These are phyloP conservation scores for Penicillium longicatenatum DNA, from an alignment of 495 filamentous ascomycete genomes.

Conservation along the genomic window DNA sequence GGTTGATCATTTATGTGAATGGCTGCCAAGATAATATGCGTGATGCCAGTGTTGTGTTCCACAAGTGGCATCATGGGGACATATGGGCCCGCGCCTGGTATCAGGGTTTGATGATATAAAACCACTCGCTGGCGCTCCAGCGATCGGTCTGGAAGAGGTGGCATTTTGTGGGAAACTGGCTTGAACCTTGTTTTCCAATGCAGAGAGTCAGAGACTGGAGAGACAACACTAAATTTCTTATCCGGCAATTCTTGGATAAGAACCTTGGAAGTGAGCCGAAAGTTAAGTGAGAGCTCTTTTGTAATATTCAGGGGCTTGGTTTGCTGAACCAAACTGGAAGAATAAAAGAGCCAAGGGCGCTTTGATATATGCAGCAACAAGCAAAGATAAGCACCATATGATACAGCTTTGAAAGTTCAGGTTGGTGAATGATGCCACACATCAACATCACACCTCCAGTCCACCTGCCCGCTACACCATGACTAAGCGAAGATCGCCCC, in stretches of 20 bases:
- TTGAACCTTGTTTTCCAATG: background rate
- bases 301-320: background rate
- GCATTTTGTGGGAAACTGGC: constrained; percentile 26
- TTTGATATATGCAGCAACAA: background rate
- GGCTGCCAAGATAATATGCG: constrained; percentile 77
- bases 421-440: background rate
- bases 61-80: constrained; percentile 74
- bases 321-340: rapidly evolving
- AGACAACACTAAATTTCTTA: background rate
- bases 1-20: constrained; percentile 73
- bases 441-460: background rate
- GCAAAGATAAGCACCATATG: background rate
- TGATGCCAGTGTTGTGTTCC: constrained; percentile 58
- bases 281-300: background rate
- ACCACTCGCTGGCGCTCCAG: constrained; percentile 53
- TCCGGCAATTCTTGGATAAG: background rate
- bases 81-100: constrained; percentile 52
- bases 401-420: background rate
- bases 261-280: background rate
- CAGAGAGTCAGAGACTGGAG: too few relatives aligned
- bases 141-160: constrained; percentile 31
- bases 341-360: background rate
- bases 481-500: background rate
- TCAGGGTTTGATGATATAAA: constrained; percentile 73
- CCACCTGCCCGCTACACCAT: background rate